phyloP scores from a whole-genome alignment of 176 grass and related monocot genomes.

The Panicum miliaceum region DNA sequence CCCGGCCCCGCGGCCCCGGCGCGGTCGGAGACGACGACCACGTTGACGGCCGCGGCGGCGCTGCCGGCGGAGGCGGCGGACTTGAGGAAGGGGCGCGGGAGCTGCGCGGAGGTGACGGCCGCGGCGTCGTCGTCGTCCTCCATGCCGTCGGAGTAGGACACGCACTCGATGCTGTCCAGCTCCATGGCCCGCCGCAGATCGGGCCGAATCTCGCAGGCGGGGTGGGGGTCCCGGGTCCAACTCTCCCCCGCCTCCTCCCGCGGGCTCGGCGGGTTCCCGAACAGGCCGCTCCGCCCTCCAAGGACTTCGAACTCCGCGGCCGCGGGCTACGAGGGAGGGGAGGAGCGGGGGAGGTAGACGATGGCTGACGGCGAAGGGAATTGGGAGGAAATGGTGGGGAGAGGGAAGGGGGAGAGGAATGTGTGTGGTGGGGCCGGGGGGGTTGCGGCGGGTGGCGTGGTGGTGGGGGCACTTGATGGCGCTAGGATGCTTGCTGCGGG shows the following conservation, averaged over 20 bases:
- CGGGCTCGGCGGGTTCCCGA: background rate
- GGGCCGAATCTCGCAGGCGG: background rate
- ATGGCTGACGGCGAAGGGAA: background rate
- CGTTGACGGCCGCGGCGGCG: slow-evolving; percentile 11
- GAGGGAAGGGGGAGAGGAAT: background rate
- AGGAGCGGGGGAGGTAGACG: background rate
- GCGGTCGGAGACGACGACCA: slow-evolving; percentile 38
- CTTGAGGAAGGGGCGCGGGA: slow-evolving; percentile 63
- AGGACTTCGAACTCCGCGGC: background rate
- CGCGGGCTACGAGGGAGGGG: background rate
- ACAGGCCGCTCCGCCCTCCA: background rate
- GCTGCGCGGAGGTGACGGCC: slow-evolving; percentile 26
- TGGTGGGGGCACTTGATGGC: slow-evolving; percentile 30
- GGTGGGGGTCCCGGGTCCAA: background rate
- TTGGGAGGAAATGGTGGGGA: background rate
- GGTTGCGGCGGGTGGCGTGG: background rate
- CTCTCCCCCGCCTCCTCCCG: background rate
- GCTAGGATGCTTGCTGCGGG: background rate
- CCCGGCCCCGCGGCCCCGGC: background rate
- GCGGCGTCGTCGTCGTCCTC: slow-evolving; percentile 56
- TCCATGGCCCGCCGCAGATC: slow-evolving; percentile 58
- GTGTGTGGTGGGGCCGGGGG: background rate
- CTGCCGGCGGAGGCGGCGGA: slow-evolving; percentile 31
- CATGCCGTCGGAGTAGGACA: slow-evolving; percentile 67
- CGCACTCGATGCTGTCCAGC: slow-evolving; percentile 72